Base-by-base conservation (phyloP, 2,329 filamentous ascomycete genomes). In the Trichoderma sp. region DNA sequence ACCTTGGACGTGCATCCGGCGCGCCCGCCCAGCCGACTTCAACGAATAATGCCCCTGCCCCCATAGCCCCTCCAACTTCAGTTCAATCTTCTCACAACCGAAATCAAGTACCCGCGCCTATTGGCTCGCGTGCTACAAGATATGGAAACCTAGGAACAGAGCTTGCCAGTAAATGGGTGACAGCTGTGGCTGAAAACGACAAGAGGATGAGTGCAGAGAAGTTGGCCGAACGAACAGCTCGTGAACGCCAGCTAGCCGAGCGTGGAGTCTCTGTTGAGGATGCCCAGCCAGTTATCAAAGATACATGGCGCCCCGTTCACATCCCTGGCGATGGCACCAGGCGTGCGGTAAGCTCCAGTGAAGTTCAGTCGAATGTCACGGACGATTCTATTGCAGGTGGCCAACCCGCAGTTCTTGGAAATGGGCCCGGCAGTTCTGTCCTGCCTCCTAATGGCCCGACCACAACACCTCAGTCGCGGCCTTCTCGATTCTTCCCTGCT, bases 401-500 rank as follows among this genome's bases (percentile, higher is more conserved):
- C 12, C 80, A 79, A 63, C 68, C 82, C 31, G 83, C 79, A 16
- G 79, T 82, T 18, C 81, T 83, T 68, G 81, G 82, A 27, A 76
- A 76, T 9, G 79, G 80, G 14, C 77, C 77, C 33, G 77, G 74
- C 45, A 38, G 67, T 45, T 78, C 80, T 6, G 79, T 83, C 16
- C 75, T 84, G 27, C 76, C 79, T 9, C 81, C 78, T 78, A 78
- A 79, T 33, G 78, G 81, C 6, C 79, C 81, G 31, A 80, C 78
- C n/a, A 78, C 83, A 27, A 79, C 86, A 4, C 85, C 88, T 45
- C 85, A 88, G 75, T 83, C 85, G 24, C 87, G 90, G 27, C 84
- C 87, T 21, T 93, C 91, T 8, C 85, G 91, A 60, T 93, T 93
- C 82, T 93, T 93, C 81, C 91, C 91, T 0, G 81, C 87, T 2